Evolutionary conservation across 2,329 filamentous ascomycete species (phyloP).

Genomic region (Elsinoe perseae): DNA sequence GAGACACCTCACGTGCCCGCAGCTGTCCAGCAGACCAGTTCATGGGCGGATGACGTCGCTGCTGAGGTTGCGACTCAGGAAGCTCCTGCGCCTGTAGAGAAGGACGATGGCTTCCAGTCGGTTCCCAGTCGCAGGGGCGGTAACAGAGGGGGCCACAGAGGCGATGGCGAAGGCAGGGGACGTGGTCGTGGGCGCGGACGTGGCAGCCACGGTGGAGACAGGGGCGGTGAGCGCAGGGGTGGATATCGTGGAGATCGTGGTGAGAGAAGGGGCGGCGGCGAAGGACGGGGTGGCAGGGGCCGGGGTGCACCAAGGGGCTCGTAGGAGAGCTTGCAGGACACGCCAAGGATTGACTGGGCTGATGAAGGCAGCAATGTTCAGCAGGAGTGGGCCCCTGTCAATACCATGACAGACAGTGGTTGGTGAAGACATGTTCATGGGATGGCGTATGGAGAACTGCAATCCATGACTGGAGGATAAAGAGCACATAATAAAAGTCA

Average conservation of each 20-base stretch:
- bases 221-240: constrained; percentile 38
- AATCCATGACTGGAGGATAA: not conserved
- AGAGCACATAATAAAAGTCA: constrained; percentile 7
- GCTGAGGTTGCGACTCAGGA: constrained; percentile 25
- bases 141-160: constrained; percentile 22
- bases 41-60: constrained; percentile 71
- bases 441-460: not conserved
- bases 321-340: constrained; percentile 3
- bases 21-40: constrained; percentile 57
- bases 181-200: constrained; percentile 39
- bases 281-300: constrained; percentile 27
- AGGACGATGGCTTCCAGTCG: constrained; percentile 63
- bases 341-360: not conserved
- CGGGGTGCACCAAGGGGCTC: constrained; percentile 23
- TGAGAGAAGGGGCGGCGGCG: constrained; percentile 37
- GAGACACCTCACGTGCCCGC: constrained; percentile 52
- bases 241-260: constrained; percentile 35
- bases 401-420: not conserved
- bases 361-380: not conserved
- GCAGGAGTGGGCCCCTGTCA: not conserved
- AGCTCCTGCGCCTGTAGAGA: constrained; percentile 21
- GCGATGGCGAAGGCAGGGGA: constrained; percentile 30
- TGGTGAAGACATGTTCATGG: not conserved
- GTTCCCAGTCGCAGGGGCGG: constrained; percentile 40
- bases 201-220: constrained; percentile 22